Conservation (phyloP, 257 asterid genomes). For the Primulina eburnea region DNA sequence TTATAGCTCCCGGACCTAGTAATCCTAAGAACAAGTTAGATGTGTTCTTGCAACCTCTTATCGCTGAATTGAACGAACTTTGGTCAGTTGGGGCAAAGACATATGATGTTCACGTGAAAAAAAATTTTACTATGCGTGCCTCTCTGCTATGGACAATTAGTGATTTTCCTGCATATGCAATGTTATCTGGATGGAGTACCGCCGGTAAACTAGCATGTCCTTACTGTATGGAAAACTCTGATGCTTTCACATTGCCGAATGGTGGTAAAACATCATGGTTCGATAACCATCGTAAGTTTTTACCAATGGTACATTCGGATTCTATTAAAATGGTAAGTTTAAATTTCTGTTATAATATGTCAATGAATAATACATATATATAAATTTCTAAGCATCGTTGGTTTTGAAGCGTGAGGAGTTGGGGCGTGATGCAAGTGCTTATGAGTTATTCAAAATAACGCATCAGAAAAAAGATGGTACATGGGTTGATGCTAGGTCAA, state of each 20-base stretch:
- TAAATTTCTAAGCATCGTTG: too few relatives aligned
- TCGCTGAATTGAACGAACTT: constrained; percentile 16
- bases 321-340: too few relatives aligned
- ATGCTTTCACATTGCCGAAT: background rate
- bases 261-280: background rate
- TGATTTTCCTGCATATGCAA: constrained; percentile 17
- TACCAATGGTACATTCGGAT: background rate
- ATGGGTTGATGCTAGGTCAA: too few relatives aligned
- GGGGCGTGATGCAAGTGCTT: too few relatives aligned
- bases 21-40: background rate
- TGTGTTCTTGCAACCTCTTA: constrained; percentile 4
- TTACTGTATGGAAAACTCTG: constrained; percentile 1
- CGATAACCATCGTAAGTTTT: background rate
- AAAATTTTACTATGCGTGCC: background rate
- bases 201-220: constrained; percentile 10
- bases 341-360: too few relatives aligned
- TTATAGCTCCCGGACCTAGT: background rate
- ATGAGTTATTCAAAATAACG: too few relatives aligned
- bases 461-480: too few relatives aligned
- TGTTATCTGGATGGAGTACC: constrained; percentile 16
- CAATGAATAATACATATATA: too few relatives aligned
- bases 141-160: constrained; percentile 10
- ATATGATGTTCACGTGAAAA: background rate
- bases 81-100: background rate
- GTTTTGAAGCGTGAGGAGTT: too few relatives aligned